Conservation (phyloP, 2,329 filamentous ascomycete genomes). For the Leptographium flavum region DNA sequence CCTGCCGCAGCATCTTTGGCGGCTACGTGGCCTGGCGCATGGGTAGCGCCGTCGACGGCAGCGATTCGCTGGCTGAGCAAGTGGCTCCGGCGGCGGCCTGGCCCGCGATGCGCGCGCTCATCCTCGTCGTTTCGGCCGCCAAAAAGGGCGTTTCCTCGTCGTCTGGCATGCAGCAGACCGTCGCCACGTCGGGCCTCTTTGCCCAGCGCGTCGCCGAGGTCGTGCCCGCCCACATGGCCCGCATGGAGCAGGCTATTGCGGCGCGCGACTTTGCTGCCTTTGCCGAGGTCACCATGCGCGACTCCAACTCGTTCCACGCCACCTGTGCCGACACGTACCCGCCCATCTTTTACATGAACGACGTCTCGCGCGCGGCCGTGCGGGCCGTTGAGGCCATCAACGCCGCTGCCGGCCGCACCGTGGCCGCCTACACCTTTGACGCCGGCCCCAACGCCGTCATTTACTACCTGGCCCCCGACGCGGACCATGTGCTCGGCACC, state of each 20-base stretch:
- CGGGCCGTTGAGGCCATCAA: slow-evolving; percentile 85
- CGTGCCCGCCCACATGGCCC: slow-evolving; percentile 31
- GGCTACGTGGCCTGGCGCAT: slow-evolving; percentile 93
- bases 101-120: slow-evolving; percentile 85
- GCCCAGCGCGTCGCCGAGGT: slow-evolving; percentile 57
- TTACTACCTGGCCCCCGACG: slow-evolving; percentile 79
- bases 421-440: slow-evolving; percentile 95
- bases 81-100: slow-evolving; percentile 83
- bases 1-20: slow-evolving; percentile 84
- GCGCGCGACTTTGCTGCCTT: slow-evolving; percentile 70
- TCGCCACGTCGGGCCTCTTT: slow-evolving; percentile 83
- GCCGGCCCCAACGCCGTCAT: slow-evolving; percentile 94
- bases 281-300: slow-evolving; percentile 84
- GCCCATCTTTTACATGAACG: slow-evolving; percentile 98
- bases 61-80: slow-evolving; percentile 76
- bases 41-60: slow-evolving; percentile 61
- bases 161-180: slow-evolving; percentile 93
- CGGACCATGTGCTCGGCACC: slow-evolving; percentile 56
- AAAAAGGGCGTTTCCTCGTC: slow-evolving; percentile 95
- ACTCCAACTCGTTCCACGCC: slow-evolving; percentile 95
- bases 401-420: slow-evolving; percentile 55
- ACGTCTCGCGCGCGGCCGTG: slow-evolving; percentile 76
- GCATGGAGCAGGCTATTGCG: slow-evolving; percentile 15
- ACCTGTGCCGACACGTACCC: slow-evolving; percentile 90
- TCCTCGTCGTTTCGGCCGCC: slow-evolving; percentile 80